Base-by-base conservation (phyloP, 768 basidiomycete genomes). In the Rhodotorula babjevae region DNA sequence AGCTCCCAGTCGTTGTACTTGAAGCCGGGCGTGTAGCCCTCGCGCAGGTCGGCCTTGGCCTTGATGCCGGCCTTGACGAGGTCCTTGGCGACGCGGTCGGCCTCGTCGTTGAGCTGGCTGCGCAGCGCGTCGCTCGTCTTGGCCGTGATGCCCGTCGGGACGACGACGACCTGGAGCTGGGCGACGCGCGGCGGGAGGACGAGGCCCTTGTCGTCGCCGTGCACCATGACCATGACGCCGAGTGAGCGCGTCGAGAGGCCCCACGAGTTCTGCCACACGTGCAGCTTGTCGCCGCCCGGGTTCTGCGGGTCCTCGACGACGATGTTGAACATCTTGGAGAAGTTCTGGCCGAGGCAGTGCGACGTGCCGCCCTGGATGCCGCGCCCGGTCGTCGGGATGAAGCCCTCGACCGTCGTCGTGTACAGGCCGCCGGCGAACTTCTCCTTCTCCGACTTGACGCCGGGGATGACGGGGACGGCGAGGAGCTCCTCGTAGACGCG, bases 1-100 rank as follows among this genome's bases (percentile, higher is more conserved):
- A 97, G 90, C 84, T 99, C 96, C 93, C 95, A 97, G 79, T 98
- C 92, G 80, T 97, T 96, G 84, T 96, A 99, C 83, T 99, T 99
- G 84, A 90, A 98, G 44, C 96, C 96, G 16, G 96, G 96, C 44
- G 95, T 98, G 82, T 98, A 96, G 15, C 91, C 93, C 8, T 98
- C 96, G 70, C 95, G 84, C 73, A 93, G 83, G 83, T 99, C 96
- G 3, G 92, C 92, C 81, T 89, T 92, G 47, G 91, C 91, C 73
- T 90, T 85, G 74, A 98, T 81, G 59, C 87, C 93, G 14, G 84
- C 84, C 77, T 87, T 87, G 81, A 87, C 86, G 73, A 99, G 83
- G 40, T 65, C 66, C 80, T 85, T 84, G 50, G 90, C 92, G 69
- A 96, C 85, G 71, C 88, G 87, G 58, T 89, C 87, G 79, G 92